A percentile compares a stretch with the other conserved stretches of the same genome.
Conservation (phyloP, 2,329 filamentous ascomycete genomes). For the Talaromyces verruculosus region DNA sequence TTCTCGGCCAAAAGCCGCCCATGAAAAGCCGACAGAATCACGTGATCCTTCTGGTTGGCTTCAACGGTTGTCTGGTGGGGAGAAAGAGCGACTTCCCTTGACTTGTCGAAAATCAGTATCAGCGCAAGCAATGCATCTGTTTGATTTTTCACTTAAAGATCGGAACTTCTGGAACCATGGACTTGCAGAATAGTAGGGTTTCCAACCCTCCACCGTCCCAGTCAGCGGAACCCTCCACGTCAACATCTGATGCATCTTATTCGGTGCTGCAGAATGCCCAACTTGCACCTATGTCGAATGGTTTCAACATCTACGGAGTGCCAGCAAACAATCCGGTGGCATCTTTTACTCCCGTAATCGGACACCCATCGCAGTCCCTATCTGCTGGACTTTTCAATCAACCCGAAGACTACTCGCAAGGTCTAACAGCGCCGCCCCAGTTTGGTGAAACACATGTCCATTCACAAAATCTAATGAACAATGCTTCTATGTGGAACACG, state of each 20-base stretch:
- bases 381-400: constrained; percentile 1
- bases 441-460: not conserved
- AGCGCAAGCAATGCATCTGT: constrained; percentile 5
- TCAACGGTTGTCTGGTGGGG: not conserved
- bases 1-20: not conserved
- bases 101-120: not conserved
- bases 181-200: constrained; percentile 15
- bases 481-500: constrained; percentile 6
- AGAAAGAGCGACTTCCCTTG: not conserved
- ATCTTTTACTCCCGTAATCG: not conserved
- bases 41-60: not conserved
- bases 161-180: constrained; percentile 13
- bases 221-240: constrained; percentile 11
- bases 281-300: not conserved
- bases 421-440: not conserved
- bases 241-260: constrained; percentile 20
- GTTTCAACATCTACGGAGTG: not conserved
- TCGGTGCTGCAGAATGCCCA: constrained; percentile 4
- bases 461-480: not conserved
- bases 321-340: not conserved
- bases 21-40: not conserved
- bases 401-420: not conserved
- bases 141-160: not conserved
- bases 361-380: not conserved
- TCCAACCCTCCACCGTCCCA: constrained; percentile 13